phyloP scores from a whole-genome alignment of 805 yeast species.

The Kazachstania kunashirensis region DNA sequence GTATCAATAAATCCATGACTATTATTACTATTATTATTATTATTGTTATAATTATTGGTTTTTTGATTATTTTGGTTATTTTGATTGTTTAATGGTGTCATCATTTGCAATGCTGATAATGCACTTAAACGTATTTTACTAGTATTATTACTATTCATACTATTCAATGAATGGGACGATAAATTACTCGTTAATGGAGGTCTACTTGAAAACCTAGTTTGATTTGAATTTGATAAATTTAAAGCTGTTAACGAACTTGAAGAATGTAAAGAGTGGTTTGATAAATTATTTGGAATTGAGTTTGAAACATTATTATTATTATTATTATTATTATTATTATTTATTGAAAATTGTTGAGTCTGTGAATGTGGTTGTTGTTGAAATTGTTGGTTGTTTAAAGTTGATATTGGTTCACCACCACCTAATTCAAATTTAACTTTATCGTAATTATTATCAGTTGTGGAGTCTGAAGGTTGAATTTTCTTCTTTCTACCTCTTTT shows the following conservation, averaged over 20 bases:
- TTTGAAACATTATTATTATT: not conserved
- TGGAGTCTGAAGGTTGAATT: constrained; percentile 1
- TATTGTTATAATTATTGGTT: not conserved
- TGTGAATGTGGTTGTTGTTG: too few species aligned
- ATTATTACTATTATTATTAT: too few species aligned
- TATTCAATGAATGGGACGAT: constrained; percentile 2
- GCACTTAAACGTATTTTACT: constrained; percentile 28
- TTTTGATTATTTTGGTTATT: not conserved
- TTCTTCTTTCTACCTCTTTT: constrained; percentile 39
- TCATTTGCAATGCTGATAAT: constrained; percentile 46
- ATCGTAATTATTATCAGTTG: not conserved
- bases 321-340: too few species aligned
- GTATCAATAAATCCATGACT: constrained; percentile 9
- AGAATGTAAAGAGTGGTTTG: not conserved
- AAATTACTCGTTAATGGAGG: constrained; percentile 3
- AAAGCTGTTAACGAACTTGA: not conserved
- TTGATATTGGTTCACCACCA: not conserved
- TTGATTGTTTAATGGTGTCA: constrained; percentile 42
- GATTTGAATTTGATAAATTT: too few species aligned
- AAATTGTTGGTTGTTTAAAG: not conserved
- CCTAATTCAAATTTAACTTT: constrained; percentile 6
- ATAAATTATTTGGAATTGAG: not conserved
- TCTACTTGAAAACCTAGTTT: not conserved
- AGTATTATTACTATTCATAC: constrained; percentile 7
- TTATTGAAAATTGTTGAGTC: too few species aligned